Base-by-base conservation (phyloP, 768 basidiomycete species). In the Mycena sanguinolenta region DNA sequence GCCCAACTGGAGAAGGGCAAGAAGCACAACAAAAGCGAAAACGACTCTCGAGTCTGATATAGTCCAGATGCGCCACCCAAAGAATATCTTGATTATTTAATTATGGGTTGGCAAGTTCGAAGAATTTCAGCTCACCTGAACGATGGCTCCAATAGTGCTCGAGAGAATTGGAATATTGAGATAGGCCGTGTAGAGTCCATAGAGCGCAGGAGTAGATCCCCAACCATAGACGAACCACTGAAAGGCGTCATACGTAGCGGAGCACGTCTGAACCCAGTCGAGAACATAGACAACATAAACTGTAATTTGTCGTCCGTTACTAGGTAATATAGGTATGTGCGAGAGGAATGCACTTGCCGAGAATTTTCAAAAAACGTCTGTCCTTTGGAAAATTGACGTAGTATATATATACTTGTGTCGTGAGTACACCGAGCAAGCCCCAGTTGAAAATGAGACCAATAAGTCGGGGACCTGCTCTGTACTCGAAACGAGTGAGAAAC, bases 211-310 rank as follows among this genome's bases (percentile, higher is more conserved):
- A 12, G 59, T 58, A 28, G 49, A 53, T 13, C 75, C 75, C 70
- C 70, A 75, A 16, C 73, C 75, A 63, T 69, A 72, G 14, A 74
- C 73, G 39, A 74, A 75, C 75, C 75, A 75, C 16, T 75, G 73
- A 42, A 75, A 72, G 6, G 50, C 70, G 38, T 75, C 75, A 32
- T 75, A 74, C 1, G 75, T 75, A 9, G 73, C 73, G 14, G 70
- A 70, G 50, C 67, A 64, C 2, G 75, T 75, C 57, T 75, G 75
- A 19, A 58, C 68, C 75, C 73, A 75, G 57, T 75, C 75, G 9
- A 74, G 30, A 6, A 72, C 39, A 57, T 75, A 75, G 4, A 75
- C 57, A 28, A 63, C 17, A 38, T 72, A 75, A 28, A 75, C 75
- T 75, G 63, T 16, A 32, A 28, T 16, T 30, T n/a, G 10, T 28